Conservation (phyloP, 352 stramenopile genomes). For the Phytophthora pisi region DNA sequence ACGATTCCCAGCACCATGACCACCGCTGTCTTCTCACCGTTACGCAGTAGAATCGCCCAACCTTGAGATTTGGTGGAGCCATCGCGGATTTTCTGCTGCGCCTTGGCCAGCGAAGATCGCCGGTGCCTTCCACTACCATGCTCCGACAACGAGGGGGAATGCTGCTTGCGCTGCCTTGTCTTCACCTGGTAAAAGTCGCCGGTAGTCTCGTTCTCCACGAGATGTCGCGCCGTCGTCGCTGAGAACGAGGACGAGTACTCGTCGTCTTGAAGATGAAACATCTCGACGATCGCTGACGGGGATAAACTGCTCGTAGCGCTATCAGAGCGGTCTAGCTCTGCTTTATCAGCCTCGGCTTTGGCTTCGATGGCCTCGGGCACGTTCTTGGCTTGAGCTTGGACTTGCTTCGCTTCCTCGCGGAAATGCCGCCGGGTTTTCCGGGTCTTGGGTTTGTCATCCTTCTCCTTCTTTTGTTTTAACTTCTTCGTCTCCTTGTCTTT, state of each 20-base stretch:
- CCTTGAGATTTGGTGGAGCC: constrained; percentile 11
- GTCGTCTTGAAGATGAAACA: constrained; percentile 31
- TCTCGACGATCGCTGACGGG: constrained; percentile 30
- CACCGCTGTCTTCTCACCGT: constrained; percentile 49
- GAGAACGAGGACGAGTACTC: constrained; percentile 2
- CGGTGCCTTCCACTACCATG: constrained; percentile 1
- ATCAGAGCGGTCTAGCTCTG: constrained; percentile 11
- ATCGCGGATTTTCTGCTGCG: constrained; percentile 14
- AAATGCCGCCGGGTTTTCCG: constrained; percentile 29
- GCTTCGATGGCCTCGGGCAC: constrained; percentile 3
- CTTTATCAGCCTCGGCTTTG: background rate
- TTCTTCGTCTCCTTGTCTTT: constrained; percentile 21
- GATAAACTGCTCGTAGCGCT: constrained; percentile 19
- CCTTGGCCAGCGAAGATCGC: constrained; percentile 17
- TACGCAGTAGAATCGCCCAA: constrained; percentile 22
- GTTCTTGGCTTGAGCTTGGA: background rate
- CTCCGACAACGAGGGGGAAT: background rate
- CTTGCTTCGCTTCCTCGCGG: constrained; percentile 19
- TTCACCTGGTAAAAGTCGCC: constrained; percentile 67
- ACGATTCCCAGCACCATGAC: constrained; percentile 60
- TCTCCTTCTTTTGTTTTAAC: constrained; percentile 24
- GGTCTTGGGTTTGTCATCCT: constrained; percentile 12
- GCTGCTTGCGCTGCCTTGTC: constrained; percentile 14
- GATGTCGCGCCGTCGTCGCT: constrained; percentile 28
- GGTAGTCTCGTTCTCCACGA: constrained; percentile 65